Evolutionary conservation across 208 protist species (phyloP).

Genomic region (Novymonas esmeraldas): DNA sequence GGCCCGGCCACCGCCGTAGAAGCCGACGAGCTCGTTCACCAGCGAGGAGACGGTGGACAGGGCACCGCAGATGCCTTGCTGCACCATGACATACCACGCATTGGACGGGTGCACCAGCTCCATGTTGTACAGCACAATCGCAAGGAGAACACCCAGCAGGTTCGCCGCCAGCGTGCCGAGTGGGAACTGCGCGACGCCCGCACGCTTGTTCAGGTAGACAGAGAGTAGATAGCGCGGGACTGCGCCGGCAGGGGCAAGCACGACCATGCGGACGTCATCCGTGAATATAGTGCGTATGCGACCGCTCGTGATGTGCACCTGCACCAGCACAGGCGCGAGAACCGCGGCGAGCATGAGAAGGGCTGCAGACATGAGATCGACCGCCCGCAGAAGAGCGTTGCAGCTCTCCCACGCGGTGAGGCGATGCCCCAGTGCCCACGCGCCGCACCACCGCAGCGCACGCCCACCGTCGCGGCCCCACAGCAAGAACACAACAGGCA

Average conservation of each 20-base stretch:
- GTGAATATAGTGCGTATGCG: slow-evolving; percentile 18
- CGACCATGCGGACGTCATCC: slow-evolving; percentile 37
- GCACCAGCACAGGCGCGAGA: slow-evolving; percentile 38
- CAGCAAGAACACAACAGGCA: slow-evolving; percentile 56
- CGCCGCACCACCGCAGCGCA: slow-evolving; percentile 17
- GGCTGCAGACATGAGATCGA: slow-evolving; percentile 35
- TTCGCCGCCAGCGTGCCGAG: slow-evolving; percentile 59
- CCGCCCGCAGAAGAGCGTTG: slow-evolving; percentile 8
- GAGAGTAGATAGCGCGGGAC: slow-evolving; percentile 46
- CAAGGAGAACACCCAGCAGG: slow-evolving; percentile 32
- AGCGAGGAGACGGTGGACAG: slow-evolving; percentile 64
- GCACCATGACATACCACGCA: slow-evolving; percentile 33
- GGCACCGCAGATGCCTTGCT: slow-evolving; percentile 53
- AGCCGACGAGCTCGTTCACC: slow-evolving; percentile 41
- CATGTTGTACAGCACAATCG: slow-evolving; percentile 38
- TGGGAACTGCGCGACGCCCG: slow-evolving; percentile 36
- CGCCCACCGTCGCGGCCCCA: slow-evolving; percentile 40
- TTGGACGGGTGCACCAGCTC: slow-evolving; percentile 18
- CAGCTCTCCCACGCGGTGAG: slow-evolving; percentile 19
- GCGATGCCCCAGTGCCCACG: background rate
- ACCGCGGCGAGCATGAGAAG: slow-evolving; percentile 36
- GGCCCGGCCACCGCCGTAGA: slow-evolving; percentile 24
- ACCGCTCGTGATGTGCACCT: slow-evolving; percentile 37
- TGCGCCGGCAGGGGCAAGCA: slow-evolving; percentile 46
- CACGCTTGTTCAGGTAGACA: slow-evolving; percentile 48